Evolutionary conservation across 306 rosid genomes (phyloP), one percentile per base, ranked within the genome.

Genomic region (Casuarina glauca): DNA sequence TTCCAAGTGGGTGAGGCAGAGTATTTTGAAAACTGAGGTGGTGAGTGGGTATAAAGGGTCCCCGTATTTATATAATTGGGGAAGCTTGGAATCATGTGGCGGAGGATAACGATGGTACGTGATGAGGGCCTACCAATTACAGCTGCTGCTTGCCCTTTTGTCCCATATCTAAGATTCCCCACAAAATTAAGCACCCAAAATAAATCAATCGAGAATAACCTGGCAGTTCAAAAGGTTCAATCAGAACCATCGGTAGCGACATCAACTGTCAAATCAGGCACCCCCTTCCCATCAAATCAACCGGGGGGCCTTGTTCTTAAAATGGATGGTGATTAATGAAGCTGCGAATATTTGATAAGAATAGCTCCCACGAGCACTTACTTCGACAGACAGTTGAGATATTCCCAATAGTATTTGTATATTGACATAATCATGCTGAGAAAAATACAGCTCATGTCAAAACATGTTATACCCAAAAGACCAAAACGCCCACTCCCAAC

Each of bases 41-140:
- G 74, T 17, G 74, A 68, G 84, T 80, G 79, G 79, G 74, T 51
- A 73, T 84, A 84, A 80, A 76, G 77, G 82, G 51, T 69, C 60
- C 70, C 69, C 46, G 54, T 44, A 43, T 50, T 46, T 12, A 44
- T 80, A 69, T 77, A 82, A 57, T 17, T 64, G 19, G 46, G 41
- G 19, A 41, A 8, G 50, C 26, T 73, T 76, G 76, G 79, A 76
- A 78, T 79, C 87, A 58, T 76, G 74, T 72, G 76, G 83, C 71
- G n/a, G 66, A 54, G 60, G 72, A 76, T 63, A 73, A 83, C 63
- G 26, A 41, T 54, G 79, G 44, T 74, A 16, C 68, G 36, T 15
- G 20, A 17, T 63, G 53, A 54, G 71, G 69, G 61, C 86, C 87
- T 57, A 67, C 82, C 75, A 64, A 72, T 58, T 46, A 49, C 67